A percentile compares a stretch with the other conserved stretches of the same genome.
Evolutionary conservation across 2,329 filamentous ascomycete genomes (phyloP).

Genomic region (Xylaria sp.): DNA sequence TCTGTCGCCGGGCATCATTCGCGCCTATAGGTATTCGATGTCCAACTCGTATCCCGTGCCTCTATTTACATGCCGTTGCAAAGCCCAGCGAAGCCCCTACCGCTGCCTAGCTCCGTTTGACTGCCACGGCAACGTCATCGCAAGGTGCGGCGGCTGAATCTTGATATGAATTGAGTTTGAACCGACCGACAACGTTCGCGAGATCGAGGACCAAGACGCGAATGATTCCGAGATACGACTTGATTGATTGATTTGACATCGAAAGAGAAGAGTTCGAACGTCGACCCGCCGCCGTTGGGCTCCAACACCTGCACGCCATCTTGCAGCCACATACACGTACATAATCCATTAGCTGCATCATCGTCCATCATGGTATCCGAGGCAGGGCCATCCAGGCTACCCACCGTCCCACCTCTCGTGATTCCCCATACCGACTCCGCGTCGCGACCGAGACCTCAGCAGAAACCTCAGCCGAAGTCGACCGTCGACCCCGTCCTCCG

Average conservation of each 20-base stretch:
- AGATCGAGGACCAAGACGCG: not conserved
- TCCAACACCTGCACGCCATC: constrained; percentile 2
- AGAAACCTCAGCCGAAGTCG: constrained; percentile 31
- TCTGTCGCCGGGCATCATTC: no score
- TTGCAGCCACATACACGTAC: not conserved
- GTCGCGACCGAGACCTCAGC: constrained; percentile 25
- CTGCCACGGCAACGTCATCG: not conserved
- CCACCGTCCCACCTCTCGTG: constrained; percentile 27
- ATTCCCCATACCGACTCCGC: constrained; percentile 22
- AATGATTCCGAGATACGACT: not conserved
- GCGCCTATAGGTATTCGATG: no score
- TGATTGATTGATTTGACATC: not conserved
- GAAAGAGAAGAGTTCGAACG: not conserved
- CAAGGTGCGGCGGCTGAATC: not conserved
- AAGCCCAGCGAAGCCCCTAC: no score
- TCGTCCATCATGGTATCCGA: constrained; percentile 27
- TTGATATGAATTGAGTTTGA: no score
- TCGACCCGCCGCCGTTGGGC: constrained; percentile 1
- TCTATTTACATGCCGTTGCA: no score
- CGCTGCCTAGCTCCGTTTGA: not conserved
- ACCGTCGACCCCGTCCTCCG: constrained; percentile 72
- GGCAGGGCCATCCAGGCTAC: constrained; percentile 22
- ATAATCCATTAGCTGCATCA: not conserved
- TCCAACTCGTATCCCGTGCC: no score
- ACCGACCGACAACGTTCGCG: not conserved